These are phyloP conservation scores for Xerocomus potaroensis DNA, from an alignment of 768 basidiomycete species.

Conservation along the genomic window DNA sequence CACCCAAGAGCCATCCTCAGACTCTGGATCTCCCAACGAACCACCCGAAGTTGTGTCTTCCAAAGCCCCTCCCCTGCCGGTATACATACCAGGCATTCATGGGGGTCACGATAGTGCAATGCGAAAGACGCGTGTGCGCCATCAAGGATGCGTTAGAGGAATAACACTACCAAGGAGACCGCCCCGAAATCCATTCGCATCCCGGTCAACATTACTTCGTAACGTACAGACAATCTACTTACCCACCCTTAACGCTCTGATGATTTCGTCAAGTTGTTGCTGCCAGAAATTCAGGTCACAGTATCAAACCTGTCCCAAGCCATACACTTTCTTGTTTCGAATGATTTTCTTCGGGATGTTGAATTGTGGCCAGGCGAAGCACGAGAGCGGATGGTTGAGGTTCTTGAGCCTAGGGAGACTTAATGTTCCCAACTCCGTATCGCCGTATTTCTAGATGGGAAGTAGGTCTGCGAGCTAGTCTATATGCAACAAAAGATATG, in stretches of 20 bases:
- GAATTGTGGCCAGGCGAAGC: conserved; percentile 81
- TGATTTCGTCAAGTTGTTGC: conserved; percentile 52
- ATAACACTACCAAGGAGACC: conserved; percentile 45
- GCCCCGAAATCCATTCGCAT: conserved; percentile 60
- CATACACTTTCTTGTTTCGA: conserved; percentile 84
- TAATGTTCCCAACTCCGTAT: background rate
- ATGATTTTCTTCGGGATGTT: conserved; percentile 78
- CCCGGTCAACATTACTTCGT: conserved; percentile 68
- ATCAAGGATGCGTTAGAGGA: conserved; percentile 19
- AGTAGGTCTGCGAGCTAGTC: background rate
- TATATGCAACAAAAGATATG: background rate
- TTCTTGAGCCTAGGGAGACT: conserved; percentile 35
- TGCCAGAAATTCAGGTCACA: conserved; percentile 83
- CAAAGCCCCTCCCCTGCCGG: conserved; percentile 31
- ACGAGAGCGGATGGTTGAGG: conserved; percentile 56
- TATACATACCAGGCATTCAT: conserved; percentile 7
- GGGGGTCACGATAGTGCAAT: conserved; percentile 1
- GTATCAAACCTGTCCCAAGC: conserved; percentile 92
- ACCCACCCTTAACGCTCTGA: conserved; percentile 3
- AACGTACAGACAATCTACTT: conserved; percentile 49
- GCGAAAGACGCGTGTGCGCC: conserved; percentile 2
- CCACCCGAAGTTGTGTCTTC: conserved; percentile 60
- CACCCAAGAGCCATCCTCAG: conserved; percentile 5
- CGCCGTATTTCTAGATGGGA: background rate
- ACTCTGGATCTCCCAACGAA: conserved; percentile 32